Conservation (phyloP, 495 filamentous ascomycete genomes). For the Trichocladium antarcticum region DNA sequence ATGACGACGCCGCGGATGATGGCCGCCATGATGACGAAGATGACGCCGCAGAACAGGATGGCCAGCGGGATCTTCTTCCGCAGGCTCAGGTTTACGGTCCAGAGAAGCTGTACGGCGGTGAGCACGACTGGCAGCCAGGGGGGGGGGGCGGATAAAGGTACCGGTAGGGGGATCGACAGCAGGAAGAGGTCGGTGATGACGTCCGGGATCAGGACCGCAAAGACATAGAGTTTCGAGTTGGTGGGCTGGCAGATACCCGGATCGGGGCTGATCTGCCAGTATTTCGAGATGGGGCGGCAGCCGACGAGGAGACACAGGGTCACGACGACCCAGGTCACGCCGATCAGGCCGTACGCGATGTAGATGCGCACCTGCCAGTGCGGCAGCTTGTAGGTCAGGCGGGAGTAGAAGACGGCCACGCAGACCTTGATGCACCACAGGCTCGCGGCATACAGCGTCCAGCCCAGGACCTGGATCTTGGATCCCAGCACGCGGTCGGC, state of each 20-base stretch:
- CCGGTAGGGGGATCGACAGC: neutral
- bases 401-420: constrained; percentile 3
- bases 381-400: neutral
- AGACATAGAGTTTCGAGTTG: constrained; percentile 4
- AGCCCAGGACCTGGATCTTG: constrained; percentile 2
- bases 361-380: neutral
- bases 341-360: neutral
- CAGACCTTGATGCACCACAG: constrained; percentile 2
- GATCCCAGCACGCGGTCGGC: neutral
- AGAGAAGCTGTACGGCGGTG: neutral
- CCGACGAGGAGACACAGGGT: neutral
- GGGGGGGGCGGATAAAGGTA: neutral
- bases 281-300: neutral
- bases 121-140: neutral
- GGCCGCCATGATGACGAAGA: neutral
- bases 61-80: neutral
- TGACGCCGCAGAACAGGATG: neutral
- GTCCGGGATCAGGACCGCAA: neutral
- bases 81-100: neutral
- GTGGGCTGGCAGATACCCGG: constrained; percentile 1
- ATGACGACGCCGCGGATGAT: constrained; percentile 1
- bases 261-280: constrained; percentile 3
- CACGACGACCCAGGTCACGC: neutral
- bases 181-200: neutral
- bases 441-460: neutral